phyloP scores from a whole-genome alignment of 2,329 filamentous ascomycete species.

The Ophiocordyceps sinensis region DNA sequence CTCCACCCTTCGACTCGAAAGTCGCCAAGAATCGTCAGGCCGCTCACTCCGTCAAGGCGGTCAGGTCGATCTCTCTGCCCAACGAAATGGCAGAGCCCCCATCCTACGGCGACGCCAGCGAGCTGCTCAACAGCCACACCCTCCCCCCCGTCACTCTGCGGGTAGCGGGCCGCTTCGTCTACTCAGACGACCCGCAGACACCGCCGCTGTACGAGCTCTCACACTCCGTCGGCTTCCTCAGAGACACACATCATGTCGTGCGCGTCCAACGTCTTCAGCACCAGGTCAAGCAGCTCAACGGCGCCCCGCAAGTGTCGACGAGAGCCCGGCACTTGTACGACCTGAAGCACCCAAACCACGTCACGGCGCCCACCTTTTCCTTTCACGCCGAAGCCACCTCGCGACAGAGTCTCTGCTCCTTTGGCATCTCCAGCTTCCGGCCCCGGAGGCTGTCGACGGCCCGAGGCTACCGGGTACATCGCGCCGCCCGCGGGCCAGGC shows the following conservation, averaged over 20 bases:
- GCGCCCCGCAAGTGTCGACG: constrained; percentile 11
- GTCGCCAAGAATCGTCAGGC: no score
- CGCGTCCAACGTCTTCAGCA: constrained; percentile 17
- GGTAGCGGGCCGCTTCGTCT: constrained; percentile 19
- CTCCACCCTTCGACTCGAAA: no score
- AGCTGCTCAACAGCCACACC: constrained; percentile 3
- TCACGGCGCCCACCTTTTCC: constrained; percentile 13
- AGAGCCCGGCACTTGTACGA: constrained; percentile 19
- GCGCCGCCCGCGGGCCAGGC: constrained; percentile 12
- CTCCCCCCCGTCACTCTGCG: constrained; percentile 17
- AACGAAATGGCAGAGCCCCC: constrained; percentile 6
- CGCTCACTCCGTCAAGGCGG: no score
- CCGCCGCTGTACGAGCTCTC: constrained; percentile 22
- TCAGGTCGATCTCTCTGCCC: background rate
- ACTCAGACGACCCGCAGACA: constrained; percentile 12
- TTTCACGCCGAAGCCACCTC: constrained; percentile 18
- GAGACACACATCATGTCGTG: constrained; percentile 16
- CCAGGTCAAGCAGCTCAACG: constrained; percentile 9
- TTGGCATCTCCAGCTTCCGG: constrained; percentile 15
- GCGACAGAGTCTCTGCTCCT: constrained; percentile 12
- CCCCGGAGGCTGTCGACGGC: constrained; percentile 7
- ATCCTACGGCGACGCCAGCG: constrained; percentile 9
- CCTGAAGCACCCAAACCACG: constrained; percentile 16
- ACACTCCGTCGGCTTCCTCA: constrained; percentile 17
- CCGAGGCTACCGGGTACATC: constrained; percentile 14